Evolutionary conservation across 192 early-diverging fungal genomes (phyloP), one percentile per base, ranked within the genome.

Genomic region (Spizellomyces sp.): DNA sequence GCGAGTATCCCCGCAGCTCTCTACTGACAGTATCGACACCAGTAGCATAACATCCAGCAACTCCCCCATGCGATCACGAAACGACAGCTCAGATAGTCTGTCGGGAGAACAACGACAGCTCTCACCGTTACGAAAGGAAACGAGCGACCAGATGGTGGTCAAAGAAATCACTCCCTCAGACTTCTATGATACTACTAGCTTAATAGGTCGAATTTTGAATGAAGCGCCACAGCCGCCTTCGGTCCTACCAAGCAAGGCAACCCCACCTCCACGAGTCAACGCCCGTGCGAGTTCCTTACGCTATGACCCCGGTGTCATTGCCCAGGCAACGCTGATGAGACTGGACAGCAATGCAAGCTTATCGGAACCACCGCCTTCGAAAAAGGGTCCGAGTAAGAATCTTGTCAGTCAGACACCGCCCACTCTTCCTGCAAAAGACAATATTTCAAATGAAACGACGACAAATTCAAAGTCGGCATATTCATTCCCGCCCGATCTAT

Each of bases 241-340:
- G 58, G n/a, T n/a, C 6, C 12, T 17, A 73, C 64, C 70, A 19
- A 45, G 17, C 27, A 36, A 36, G 27, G 27, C n/a, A n/a, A 12
- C 50, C 44, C 43, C 21, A 45, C 8, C 71, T 75, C 46, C 46
- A 73, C 48, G 19, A 1, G 36, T 73, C 72, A 74, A 14, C 63
- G 15, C 27, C 10, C 59, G 59, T 15, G 14, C 10, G 48, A 69
- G 61, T 19, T 66, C 67, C 12, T 42, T 44, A 19, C 48, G 14
- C 43, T 15, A 62, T 52, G 52, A 73, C 15, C 12, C 71, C 3
- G 44, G 14, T 19, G 17, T 14, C 9, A 43, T 15, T 66, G n/a
- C 36, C 1, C 50, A 54, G 50, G 12, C 50, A 54, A n/a, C 50
- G 12, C 50, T 54, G 17, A 54, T n/a, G 50, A 12, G 50, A 19